Evolutionary conservation across 108 stramenopile species (phyloP), one percentile per base, ranked within the genome.

Genomic region (Skeletonema tropicum): DNA sequence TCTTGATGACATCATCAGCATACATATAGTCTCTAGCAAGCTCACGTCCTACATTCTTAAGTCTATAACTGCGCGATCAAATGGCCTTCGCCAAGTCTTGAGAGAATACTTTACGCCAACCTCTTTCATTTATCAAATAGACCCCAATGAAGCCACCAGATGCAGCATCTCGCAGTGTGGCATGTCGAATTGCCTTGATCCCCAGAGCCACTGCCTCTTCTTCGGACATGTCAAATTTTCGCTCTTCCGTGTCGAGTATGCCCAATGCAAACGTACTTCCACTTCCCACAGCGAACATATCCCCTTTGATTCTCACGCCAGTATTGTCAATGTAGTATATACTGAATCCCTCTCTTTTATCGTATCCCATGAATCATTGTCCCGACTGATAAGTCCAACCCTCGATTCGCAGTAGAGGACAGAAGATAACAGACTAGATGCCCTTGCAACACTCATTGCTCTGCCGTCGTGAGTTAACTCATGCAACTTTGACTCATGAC

Each of bases 351-450:
- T 93, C 89, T 19, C 74, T 48, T 4, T 68, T 70, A 67, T 82
- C 58, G 52, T 76, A 92, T 15, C 92, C 92, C 90, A 93, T 90
- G n/a, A 25, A 96, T 91, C 95, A 96, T 96, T 39, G 93, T 96
- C 32, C 95, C 95, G 14, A 96, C 86, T 62, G 87, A 88, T 55
- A 93, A 70, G 35, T 86, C 86, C 21, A 77, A 39, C 6, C 64
- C 81, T 42, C 89, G 80, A 64, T 82, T 79, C 38, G 79, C 77
- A 60, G n/a, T 92, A 92, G 15, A 96, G 79, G 10, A 77, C 42
- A 57, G 92, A 86, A 29, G 92, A 83, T 48, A 96, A 70, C 6
- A 96, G 58, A 10, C 85, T 67, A 3, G 91, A 87, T 41, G 88
- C 94, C 60, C 92, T 87, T 2, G 92, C 85, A 31, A 93, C 92